Percentiles rank a stretch among this genome's conserved stretches.
Evolutionary conservation across 345 rosid species (phyloP).

Genomic region (Populus deltoides): DNA sequence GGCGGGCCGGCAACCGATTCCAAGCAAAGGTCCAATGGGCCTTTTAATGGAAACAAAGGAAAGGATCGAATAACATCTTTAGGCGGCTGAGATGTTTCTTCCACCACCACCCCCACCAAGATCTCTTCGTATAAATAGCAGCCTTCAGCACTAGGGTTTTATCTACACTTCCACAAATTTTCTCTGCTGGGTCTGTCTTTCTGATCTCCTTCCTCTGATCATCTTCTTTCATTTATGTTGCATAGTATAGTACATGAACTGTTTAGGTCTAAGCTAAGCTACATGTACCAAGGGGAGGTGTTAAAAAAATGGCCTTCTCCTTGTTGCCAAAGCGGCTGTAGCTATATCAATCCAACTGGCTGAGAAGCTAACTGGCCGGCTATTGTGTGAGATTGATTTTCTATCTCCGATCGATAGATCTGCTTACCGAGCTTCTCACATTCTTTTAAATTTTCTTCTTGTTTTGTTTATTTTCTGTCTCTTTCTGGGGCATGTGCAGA

Average conservation of each 20-base stretch:
- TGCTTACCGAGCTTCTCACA: slow-evolving; percentile 95
- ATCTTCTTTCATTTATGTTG: no score
- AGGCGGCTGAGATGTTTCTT: neutral
- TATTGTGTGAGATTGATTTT: slow-evolving; percentile 39
- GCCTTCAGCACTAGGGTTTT: neutral
- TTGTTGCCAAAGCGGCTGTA: slow-evolving; percentile 73
- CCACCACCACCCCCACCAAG: neutral
- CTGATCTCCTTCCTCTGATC: no score
- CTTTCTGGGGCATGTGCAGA: no score
- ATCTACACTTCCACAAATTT: neutral
- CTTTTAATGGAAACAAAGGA: neutral
- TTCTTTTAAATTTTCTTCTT: neutral
- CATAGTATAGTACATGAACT: rapidly evolving
- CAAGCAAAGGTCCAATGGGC: neutral
- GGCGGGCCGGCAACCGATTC: no score
- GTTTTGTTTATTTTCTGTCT: neutral
- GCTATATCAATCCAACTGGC: slow-evolving; percentile 40
- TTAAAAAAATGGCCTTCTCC: slow-evolving; percentile 35
- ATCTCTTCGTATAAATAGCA: neutral
- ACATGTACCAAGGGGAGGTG: slow-evolving; percentile 70
- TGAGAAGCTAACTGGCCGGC: slow-evolving; percentile 79
- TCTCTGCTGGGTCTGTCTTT: no score
- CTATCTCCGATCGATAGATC: slow-evolving; percentile 47
- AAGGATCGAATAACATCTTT: no score
- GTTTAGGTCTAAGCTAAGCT: slow-evolving; percentile 24